Conservation (phyloP, 345 rosid species). For the Salix arbutifolia region DNA sequence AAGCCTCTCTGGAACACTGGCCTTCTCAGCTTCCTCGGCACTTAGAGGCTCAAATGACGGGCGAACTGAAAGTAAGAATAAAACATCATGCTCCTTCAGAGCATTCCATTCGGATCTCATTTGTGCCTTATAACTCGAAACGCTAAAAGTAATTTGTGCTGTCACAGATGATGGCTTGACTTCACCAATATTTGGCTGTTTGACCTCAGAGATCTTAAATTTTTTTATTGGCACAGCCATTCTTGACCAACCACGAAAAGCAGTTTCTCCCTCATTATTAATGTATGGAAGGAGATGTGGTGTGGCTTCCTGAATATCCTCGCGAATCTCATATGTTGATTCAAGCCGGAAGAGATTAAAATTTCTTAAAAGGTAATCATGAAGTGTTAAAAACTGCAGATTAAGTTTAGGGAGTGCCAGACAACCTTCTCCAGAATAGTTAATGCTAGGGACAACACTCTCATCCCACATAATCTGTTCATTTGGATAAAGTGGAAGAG, state of each 20-base stretch:
- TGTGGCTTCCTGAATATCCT: conserved; percentile 96
- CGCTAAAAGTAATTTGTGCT: conserved; percentile 75
- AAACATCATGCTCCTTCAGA: conserved; percentile 97
- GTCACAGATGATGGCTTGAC: conserved; percentile 92
- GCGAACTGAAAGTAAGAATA: conserved; percentile 81
- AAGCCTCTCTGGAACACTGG: conserved; percentile 83
- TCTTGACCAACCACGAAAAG: conserved; percentile 99
- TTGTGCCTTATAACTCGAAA: conserved; percentile 78
- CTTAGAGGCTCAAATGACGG: conserved; percentile 94
- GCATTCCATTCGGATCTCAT: conserved; percentile 97
- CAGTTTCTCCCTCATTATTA: conserved; percentile 81
- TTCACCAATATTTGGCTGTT: conserved; percentile 97
- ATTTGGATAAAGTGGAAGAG: conserved; percentile 95
- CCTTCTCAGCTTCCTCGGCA: conserved; percentile 89
- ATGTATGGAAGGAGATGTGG: conserved; percentile 91
- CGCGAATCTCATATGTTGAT: conserved; percentile 98
- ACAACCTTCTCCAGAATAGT: conserved; percentile 99
- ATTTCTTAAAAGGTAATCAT: conserved; percentile 91
- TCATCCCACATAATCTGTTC: conserved; percentile 99
- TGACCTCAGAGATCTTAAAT: conserved; percentile 72
- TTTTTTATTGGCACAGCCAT: conserved; percentile 88
- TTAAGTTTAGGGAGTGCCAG: conserved; percentile 98
- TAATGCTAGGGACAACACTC: conserved; percentile 96
- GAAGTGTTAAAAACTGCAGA: conserved; percentile 90
- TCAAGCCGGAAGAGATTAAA: conserved; percentile 97